Conservation (phyloP, 768 basidiomycete genomes). For the Hemileccinum rubropunctum region DNA sequence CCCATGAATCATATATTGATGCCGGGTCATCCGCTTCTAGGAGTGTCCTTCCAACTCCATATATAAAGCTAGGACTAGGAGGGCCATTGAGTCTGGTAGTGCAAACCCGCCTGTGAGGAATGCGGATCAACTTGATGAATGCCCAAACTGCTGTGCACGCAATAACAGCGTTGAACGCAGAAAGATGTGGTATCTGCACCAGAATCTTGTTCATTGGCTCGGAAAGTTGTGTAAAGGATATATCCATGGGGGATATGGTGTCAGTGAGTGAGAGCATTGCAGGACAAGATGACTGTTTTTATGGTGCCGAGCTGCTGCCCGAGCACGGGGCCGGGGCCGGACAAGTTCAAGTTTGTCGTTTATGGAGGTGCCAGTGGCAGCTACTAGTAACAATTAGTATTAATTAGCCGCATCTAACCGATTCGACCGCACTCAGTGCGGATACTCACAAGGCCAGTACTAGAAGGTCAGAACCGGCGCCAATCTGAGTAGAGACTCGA, state of each 20-base stretch:
- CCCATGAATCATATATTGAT: conserved; percentile 20
- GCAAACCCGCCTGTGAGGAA: conserved; percentile 8
- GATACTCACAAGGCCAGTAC: too few species aligned
- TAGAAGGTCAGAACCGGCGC: too few species aligned
- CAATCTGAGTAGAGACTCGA: too few species aligned
- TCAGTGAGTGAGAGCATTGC: too few species aligned
- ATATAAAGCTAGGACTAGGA: conserved; percentile 12
- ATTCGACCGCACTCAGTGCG: too few species aligned
- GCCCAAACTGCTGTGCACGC: conserved; percentile 3
- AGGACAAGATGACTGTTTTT: too few species aligned
- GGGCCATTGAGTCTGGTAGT: conserved; percentile 19
- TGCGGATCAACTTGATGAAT: conserved; percentile 7
- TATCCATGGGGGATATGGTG: background rate
- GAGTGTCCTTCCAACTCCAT: conserved; percentile 13
- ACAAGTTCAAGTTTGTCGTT: too few species aligned
- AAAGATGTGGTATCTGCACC: background rate
- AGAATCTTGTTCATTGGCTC: background rate
- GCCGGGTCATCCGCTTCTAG: conserved; percentile 1
- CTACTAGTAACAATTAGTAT: too few species aligned
- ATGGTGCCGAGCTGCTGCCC: too few species aligned
- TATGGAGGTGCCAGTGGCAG: too few species aligned
- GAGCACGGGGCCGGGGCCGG: too few species aligned
- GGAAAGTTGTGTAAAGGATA: background rate
- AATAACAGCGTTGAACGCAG: background rate
- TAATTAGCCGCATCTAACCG: too few species aligned